Base-by-base conservation (phyloP, 192 early-diverging fungal species). In the Linnemannia schmuckeri region DNA sequence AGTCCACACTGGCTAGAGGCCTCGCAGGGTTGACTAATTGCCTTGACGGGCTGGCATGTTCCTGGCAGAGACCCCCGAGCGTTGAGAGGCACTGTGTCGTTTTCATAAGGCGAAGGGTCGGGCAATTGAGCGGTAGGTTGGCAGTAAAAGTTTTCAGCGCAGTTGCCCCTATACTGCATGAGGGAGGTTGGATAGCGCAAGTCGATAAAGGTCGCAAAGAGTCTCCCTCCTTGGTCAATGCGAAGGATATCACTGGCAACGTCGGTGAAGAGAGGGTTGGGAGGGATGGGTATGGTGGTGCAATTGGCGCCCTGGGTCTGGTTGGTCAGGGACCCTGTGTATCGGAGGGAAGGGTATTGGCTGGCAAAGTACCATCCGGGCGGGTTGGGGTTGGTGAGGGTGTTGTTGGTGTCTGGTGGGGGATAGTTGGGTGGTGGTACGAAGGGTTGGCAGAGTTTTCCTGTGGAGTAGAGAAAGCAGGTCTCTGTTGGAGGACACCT, bases 81-180 rank as follows among this genome's bases (percentile, higher is more conserved):
- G 18, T 66, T 46, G 38, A 69, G 24, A 27, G 42, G 41, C 8
- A 37, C 1, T 6, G 27, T 9, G 30, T 0, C 22, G 13, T 3
- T 1, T 24, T 40, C 6, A 0, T 38, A 17, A n/a, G 63, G 22
- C 20, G 69, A 4, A 7, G 30, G 47, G 15, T 79, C 24, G 61
- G 30, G 27, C 12, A 30, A 24, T 13, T 27, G 27, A 33, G 61
- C 27, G 61, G n/a, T 66, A 4, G 85, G 85, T 30, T 42, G 57
- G 44, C 85, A 87, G 37, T 78, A 87, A 71, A 75, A 81, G 30
- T 27, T 44, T 24, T 87, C 76, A 6, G 63, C 75, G 18, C 85
- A 87, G 68, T 87, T 81, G 71, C 85, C 85, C 47, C 85, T 70
- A 68, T 77, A 87, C 20, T 81, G 79, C 9, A 87, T 61, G 27